Evolutionary conservation across 352 stramenopile species (phyloP), one percentile per base, ranked within the genome.

Genomic region (Aphanomyces astaci): DNA sequence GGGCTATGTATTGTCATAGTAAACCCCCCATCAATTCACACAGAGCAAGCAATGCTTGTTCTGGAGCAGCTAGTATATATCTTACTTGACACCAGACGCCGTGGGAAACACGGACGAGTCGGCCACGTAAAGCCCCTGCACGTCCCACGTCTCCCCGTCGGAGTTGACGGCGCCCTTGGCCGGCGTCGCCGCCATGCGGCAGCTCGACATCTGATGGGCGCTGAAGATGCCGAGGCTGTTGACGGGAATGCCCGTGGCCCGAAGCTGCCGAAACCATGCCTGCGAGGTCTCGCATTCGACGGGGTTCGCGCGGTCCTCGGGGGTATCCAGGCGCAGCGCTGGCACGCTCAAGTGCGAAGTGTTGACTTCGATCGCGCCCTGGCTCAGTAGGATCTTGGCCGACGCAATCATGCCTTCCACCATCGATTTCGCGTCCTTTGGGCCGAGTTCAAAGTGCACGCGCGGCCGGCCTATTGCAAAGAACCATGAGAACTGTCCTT

Each of bases 91-190:
- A 10, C 69, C 70, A 30, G 69, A 66, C 24, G 74, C 69, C 17
- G 74, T 77, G 36, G 74, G 74, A 52, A 79, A 79, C 22, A 72
- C 36, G 48, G 63, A 75, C 2, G 72, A 63, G 62, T 79, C 74
- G 17, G 72, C 66, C 9, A 79, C 74, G 59, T 75, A 75, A 2
- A 77, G 24, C 22, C 76, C 60, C 33, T 75, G 63, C 33, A 65
- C 53, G 27, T 79, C 74, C 74, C 74, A 79, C 15, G 51, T 55
- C 66, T 79, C 72, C 9, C 72, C 74, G 51, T 77, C 57, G 36
- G 56, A 33, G 63, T 79, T 73, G 7, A 77, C 70, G 25, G 60
- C 74, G 51, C 68, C 63, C 24, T 22, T n/a, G 13, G 36, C 48
- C 0, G 69, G 63, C 30, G 57, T 57, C 25, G 60, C 22, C 28